A percentile compares a stretch with the other conserved stretches of the same genome.
phyloP scores from a whole-genome alignment of 495 filamentous ascomycete species.

The Pseudoneurospora amorphoporcata region DNA sequence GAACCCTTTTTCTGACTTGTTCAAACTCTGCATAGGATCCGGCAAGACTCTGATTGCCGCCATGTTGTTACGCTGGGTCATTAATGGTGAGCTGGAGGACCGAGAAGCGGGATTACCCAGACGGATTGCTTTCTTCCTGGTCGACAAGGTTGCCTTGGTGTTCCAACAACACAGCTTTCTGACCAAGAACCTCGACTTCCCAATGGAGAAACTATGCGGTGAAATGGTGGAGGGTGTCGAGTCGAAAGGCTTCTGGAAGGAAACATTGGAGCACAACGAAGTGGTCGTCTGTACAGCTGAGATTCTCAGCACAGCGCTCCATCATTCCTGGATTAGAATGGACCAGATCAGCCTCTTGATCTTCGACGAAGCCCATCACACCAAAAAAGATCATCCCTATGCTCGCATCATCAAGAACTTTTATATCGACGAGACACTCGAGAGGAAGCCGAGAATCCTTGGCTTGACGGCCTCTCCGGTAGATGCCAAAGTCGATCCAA shows the following conservation, averaged over 20 bases:
- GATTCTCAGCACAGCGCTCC: slow-evolving; percentile 68
- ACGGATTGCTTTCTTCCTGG: slow-evolving; percentile 77
- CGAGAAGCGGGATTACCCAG: slow-evolving; percentile 48
- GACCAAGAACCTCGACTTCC: slow-evolving; percentile 71
- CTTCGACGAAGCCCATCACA: slow-evolving; percentile 95
- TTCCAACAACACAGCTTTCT: slow-evolving; percentile 85
- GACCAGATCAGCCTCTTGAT: slow-evolving; percentile 80
- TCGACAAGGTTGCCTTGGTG: slow-evolving; percentile 81
- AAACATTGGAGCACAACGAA: slow-evolving; percentile 60
- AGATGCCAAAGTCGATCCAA: slow-evolving; percentile 66
- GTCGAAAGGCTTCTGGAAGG: slow-evolving; percentile 56
- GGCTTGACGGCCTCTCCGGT: slow-evolving; percentile 98
- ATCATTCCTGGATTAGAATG: slow-evolving; percentile 72
- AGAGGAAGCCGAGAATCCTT: slow-evolving; percentile 65
- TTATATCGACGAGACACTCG: slow-evolving; percentile 41
- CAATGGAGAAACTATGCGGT: slow-evolving; percentile 70
- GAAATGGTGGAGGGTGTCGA: slow-evolving; percentile 44
- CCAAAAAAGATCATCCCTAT: slow-evolving; percentile 91
- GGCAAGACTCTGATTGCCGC: slow-evolving; percentile 95
- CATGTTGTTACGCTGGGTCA: slow-evolving; percentile 65
- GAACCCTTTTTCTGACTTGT: slow-evolving; percentile 1
- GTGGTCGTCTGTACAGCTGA: slow-evolving; percentile 92
- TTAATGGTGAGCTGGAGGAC: slow-evolving; percentile 68
- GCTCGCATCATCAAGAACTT: slow-evolving; percentile 86
- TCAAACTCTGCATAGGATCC: slow-evolving; percentile 49